Base-by-base conservation (phyloP, 768 basidiomycete genomes). In the Kockovaella imperatae region DNA sequence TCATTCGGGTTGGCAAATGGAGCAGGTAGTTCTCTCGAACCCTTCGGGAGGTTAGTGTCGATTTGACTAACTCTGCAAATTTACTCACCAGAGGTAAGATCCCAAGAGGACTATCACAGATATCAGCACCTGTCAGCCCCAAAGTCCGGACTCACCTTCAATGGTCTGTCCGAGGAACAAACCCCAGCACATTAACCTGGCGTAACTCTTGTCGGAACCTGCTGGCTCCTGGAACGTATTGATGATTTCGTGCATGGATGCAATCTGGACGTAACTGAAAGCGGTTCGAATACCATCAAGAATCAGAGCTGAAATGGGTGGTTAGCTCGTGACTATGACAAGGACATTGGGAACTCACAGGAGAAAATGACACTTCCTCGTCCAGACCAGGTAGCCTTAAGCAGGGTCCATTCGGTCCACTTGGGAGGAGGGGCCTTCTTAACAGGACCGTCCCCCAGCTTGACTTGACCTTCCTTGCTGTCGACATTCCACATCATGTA, bases 21-120 rank as follows among this genome's bases (percentile, higher is more conserved):
- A 62, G 47, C 17, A 57, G 31, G 40, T 62, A 59, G n/a, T 60
- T 62, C 29, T 66, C 64, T 43, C 55, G 51, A 2, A 60, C 59
- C 18, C 60, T 62, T 29, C n/a, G 2, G 21, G 29, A 42, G 10
- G 17, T 32, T 11, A 31, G 24, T 6, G 3, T 38, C 28, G n/a
- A n/a, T n/a, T n/a, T n/a, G n/a, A n/a, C n/a, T n/a, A n/a, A n/a
- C n/a, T n/a, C n/a, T n/a, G n/a, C 30, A 5, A 2, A 28, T 11
- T 14, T 14, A 20, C 46, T 41, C 32, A 54, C 57, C 17, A 10
- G 5, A 43, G 18, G 31, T 57, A 57, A 4, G 54, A 42, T 23
- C 51, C 26, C 18, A 46, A 35, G 49, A 23, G 25, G 34, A 39
- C n/a, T 45, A 31, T 29, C 38, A 40, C 40, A 34, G n/a, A n/a